These are phyloP conservation scores for Ophiostoma triangulosporum DNA, from an alignment of 2,329 filamentous ascomycete species.

Conservation along the genomic window DNA sequence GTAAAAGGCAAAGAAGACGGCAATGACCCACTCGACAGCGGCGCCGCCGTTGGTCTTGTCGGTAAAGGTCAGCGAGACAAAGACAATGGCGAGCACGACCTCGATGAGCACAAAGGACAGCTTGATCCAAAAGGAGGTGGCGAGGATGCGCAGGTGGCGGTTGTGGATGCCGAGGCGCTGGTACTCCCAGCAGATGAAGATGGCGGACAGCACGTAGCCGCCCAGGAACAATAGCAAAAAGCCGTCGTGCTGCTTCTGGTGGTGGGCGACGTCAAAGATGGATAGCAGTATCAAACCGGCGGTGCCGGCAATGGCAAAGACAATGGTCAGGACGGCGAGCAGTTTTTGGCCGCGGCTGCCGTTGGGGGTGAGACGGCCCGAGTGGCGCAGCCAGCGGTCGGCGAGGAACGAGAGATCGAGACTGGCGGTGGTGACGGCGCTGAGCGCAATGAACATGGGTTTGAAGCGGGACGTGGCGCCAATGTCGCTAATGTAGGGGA, in stretches of 20 bases:
- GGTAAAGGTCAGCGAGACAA: constrained; percentile 43
- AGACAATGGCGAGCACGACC: constrained; percentile 57
- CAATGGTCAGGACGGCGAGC: constrained; percentile 46
- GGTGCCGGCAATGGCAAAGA: constrained; percentile 61
- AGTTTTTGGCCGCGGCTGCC: constrained; percentile 47
- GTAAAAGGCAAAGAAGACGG: constrained; percentile 80
- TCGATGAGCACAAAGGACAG: constrained; percentile 73
- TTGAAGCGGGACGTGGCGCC: constrained; percentile 46
- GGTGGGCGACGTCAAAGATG: constrained; percentile 68
- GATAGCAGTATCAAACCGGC: constrained; percentile 68
- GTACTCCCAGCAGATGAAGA: constrained; percentile 86
- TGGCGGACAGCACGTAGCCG: constrained; percentile 72
- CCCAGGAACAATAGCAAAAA: constrained; percentile 75
- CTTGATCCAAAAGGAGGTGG: constrained; percentile 77
- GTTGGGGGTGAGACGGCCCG: constrained; percentile 65
- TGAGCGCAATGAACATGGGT: constrained; percentile 66
- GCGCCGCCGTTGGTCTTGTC: constrained; percentile 52
- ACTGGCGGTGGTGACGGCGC: constrained; percentile 57
- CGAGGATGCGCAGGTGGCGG: constrained; percentile 59
- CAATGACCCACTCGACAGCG: constrained; percentile 64
- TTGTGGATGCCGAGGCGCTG: constrained; percentile 65
- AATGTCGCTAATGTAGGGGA: constrained; percentile 62
- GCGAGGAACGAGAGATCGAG: constrained; percentile 69
- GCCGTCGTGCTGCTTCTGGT: constrained; percentile 54
- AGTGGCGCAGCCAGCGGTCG: constrained; percentile 77